Base-by-base conservation (phyloP, 305 asterid genomes). In the Solanum hybrid region DNA sequence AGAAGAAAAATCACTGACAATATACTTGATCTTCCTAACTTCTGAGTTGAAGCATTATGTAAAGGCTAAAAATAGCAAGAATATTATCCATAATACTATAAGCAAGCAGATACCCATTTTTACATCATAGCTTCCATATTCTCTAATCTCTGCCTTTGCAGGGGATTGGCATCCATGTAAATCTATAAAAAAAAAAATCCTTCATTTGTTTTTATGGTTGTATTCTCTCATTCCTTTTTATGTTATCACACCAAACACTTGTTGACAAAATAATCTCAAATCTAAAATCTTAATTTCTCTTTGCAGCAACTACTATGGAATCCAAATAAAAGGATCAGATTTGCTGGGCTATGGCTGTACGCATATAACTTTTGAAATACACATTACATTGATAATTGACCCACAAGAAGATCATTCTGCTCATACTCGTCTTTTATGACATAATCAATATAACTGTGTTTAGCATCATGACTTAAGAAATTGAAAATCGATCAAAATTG, bases 131-230 rank as follows among this genome's bases (percentile, higher is more conserved):
- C 8, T 80, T 26, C 36, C 66, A 14, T 40, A 40, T 26, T 79
- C 34, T 42, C 71, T 15, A 7, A 81, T 8, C 19, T 42, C 3
- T 15, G 15, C 8, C 24, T 42, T 27, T 27, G 34, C 34, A 15
- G 86, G 86, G 64, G 32, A 80, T 80, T 38, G 86, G n/a, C 35
- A 24, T 82, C 87, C 72, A 45, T 82, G 87, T 42, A 82, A 82
- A 56, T 78, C 6, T 84, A 31, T 10, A 45, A 40, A 26, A 10
- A 22, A 22, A 10, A n/a, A 9, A 22, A n/a, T 6, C 12, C 31
- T 51, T 31, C 31, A 84, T 29, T 32, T 84, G 11, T 31, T 82
- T 29, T 13, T 31, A 85, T 10, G 22, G 7, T 10, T 42, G n/a
- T 27, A 82, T 82, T 82, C 60, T 42, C 72, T 82, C 27, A 42